phyloP scores from a whole-genome alignment of 2,329 filamentous ascomycete species.

The Fusarium luffae region DNA sequence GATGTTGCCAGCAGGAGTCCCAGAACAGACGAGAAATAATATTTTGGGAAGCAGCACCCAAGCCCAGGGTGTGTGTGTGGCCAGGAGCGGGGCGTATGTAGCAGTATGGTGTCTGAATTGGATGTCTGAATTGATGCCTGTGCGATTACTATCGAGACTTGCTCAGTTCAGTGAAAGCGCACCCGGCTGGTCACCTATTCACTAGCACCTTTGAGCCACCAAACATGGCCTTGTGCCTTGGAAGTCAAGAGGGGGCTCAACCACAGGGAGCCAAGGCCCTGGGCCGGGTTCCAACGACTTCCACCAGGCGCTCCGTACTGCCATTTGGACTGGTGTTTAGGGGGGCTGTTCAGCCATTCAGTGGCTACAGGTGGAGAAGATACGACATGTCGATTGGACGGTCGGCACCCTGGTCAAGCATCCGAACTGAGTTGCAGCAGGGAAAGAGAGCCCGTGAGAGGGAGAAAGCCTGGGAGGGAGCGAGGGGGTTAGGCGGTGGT shows the following conservation, averaged over 20 bases:
- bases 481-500: slow-evolving; percentile 17
- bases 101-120: slow-evolving; percentile 30
- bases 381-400: slow-evolving; percentile 32
- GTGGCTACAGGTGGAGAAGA: slow-evolving; percentile 39
- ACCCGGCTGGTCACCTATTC: slow-evolving; percentile 21
- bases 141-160: slow-evolving; percentile 46
- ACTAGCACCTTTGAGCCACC: slow-evolving; percentile 32
- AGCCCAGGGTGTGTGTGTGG: slow-evolving; percentile 46
- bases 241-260: slow-evolving; percentile 35
- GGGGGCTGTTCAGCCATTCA: slow-evolving; percentile 34
- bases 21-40: slow-evolving; percentile 54
- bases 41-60: slow-evolving; percentile 52
- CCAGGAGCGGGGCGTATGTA: slow-evolving; percentile 44
- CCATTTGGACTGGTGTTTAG: slow-evolving; percentile 21
- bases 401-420: slow-evolving; percentile 38
- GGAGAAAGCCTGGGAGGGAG: slow-evolving; percentile 4
- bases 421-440: slow-evolving; percentile 43
- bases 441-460: slow-evolving; percentile 22
- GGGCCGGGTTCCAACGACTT: slow-evolving; percentile 45
- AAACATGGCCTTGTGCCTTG: slow-evolving; percentile 35
- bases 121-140: slow-evolving; percentile 47
- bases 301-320: slow-evolving; percentile 37
- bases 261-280: slow-evolving; percentile 42
- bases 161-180: slow-evolving; percentile 29
- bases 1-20: slow-evolving; percentile 41